Conservation (phyloP, 345 rosid genomes). For the Microthlaspi erraticum region DNA sequence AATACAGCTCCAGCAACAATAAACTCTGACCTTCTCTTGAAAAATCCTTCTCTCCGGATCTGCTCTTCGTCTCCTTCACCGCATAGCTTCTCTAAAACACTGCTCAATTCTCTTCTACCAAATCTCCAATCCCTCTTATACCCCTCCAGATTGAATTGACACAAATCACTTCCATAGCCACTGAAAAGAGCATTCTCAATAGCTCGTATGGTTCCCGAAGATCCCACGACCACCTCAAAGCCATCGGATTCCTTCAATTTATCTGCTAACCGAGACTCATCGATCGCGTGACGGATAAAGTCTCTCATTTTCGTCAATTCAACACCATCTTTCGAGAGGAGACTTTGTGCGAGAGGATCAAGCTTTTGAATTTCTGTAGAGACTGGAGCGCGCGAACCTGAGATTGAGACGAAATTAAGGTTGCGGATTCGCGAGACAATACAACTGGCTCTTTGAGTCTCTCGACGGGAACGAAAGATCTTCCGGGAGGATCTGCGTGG, state of each 20-base stretch:
- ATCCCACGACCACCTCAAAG: slow-evolving; percentile 66
- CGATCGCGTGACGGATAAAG: slow-evolving; percentile 46
- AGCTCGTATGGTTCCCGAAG: slow-evolving; percentile 69
- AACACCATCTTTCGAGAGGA: slow-evolving; percentile 18
- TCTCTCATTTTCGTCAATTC: slow-evolving; percentile 51
- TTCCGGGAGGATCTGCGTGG: slow-evolving; percentile 56
- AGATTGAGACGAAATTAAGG: slow-evolving; percentile 52
- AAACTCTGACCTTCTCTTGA: slow-evolving; percentile 67
- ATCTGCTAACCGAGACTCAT: slow-evolving; percentile 55
- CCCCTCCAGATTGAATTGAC: slow-evolving; percentile 38
- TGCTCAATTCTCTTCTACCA: slow-evolving; percentile 50
- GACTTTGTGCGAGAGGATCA: slow-evolving; percentile 50
- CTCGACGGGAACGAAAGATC: slow-evolving; percentile 53
- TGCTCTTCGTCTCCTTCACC: slow-evolving; percentile 52
- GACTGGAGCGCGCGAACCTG: slow-evolving; percentile 52
- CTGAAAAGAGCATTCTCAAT: slow-evolving; percentile 64
- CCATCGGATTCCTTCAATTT: slow-evolving; percentile 52
- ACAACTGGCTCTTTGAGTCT: slow-evolving; percentile 54
- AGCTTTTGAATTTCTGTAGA: slow-evolving; percentile 46
- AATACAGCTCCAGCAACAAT: slow-evolving; percentile 71
- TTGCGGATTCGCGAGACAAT: slow-evolving; percentile 56
- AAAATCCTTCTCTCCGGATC: slow-evolving; percentile 57
- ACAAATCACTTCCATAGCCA: slow-evolving; percentile 47
- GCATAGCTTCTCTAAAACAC: slow-evolving; percentile 58
- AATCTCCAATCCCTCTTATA: slow-evolving; percentile 69